Percentiles rank a stretch among this genome's conserved stretches.
These are phyloP conservation scores for Oehlia diaphana DNA, from an alignment of 192 early-diverging fungal genomes.

Conservation along the genomic window DNA sequence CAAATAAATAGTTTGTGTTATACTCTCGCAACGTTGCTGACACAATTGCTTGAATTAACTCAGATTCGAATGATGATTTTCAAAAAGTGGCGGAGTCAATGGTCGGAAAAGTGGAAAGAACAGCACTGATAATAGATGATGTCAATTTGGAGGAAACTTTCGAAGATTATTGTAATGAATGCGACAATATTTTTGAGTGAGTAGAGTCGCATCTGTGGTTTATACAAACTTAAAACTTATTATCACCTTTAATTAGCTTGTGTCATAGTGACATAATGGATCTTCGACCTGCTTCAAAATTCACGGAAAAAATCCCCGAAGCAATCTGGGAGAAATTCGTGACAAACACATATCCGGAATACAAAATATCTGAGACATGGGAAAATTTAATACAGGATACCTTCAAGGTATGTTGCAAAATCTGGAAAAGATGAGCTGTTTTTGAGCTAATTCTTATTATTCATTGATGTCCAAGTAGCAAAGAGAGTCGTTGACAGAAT, in stretches of 20 bases:
- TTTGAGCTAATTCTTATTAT: constrained; percentile 11
- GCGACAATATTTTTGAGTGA: too few species aligned
- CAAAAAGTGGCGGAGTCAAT: too few species aligned
- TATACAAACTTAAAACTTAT: neutral
- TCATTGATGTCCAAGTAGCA: constrained; percentile 15
- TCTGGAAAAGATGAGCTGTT: neutral
- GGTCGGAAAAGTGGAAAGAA: too few species aligned
- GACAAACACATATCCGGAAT: constrained; percentile 11
- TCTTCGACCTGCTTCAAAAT: neutral
- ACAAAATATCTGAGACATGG: constrained; percentile 12
- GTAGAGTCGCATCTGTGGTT: neutral
- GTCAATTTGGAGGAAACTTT: too few species aligned
- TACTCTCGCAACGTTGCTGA: too few species aligned
- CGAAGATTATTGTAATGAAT: too few species aligned
- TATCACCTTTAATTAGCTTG: neutral
- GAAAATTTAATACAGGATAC: neutral
- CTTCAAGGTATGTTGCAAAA: constrained; percentile 24
- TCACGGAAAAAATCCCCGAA: constrained; percentile 4
- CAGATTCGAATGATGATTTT: too few species aligned
- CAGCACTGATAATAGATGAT: too few species aligned
- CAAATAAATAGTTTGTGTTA: too few species aligned
- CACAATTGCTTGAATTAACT: too few species aligned
- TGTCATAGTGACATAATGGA: neutral
- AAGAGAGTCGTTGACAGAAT: neutral
- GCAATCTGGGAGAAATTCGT: constrained; percentile 5